Evolutionary conservation across 1,284 basidiomycete species (phyloP).

Genomic region (Irpex rosettiformis): DNA sequence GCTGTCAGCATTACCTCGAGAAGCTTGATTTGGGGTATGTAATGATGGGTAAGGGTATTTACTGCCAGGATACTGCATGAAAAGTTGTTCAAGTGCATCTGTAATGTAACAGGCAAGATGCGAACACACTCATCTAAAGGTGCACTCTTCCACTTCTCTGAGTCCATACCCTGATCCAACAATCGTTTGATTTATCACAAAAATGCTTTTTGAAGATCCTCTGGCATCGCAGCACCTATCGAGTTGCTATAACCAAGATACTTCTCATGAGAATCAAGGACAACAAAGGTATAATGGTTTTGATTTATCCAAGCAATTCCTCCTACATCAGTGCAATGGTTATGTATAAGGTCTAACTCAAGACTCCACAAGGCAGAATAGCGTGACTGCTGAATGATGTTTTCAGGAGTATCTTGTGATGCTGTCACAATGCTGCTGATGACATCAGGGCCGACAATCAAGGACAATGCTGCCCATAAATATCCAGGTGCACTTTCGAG

Average conservation of each 20-base stretch:
- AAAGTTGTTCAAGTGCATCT: not conserved
- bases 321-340: not conserved
- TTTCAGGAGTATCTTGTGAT: not conserved
- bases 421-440: not conserved
- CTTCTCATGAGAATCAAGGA: not conserved
- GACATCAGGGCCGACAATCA: not conserved
- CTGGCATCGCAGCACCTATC: not conserved
- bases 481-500: not conserved
- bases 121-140: not conserved
- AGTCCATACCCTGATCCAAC: not conserved
- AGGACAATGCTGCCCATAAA: not conserved
- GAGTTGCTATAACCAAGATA: not conserved
- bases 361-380: not conserved
- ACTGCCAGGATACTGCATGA: not conserved
- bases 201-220: not conserved
- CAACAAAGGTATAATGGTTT: not conserved
- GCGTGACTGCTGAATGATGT: not conserved
- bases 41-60: not conserved
- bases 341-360: not conserved
- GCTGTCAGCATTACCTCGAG: not conserved
- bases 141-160: not conserved
- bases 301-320: not conserved
- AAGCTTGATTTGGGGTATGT: not conserved
- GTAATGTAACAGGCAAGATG: not conserved
- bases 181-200: not conserved